These are phyloP conservation scores for Dothiorella sarmentorum DNA, from an alignment of 2,329 filamentous ascomycete genomes.

Conservation along the genomic window DNA sequence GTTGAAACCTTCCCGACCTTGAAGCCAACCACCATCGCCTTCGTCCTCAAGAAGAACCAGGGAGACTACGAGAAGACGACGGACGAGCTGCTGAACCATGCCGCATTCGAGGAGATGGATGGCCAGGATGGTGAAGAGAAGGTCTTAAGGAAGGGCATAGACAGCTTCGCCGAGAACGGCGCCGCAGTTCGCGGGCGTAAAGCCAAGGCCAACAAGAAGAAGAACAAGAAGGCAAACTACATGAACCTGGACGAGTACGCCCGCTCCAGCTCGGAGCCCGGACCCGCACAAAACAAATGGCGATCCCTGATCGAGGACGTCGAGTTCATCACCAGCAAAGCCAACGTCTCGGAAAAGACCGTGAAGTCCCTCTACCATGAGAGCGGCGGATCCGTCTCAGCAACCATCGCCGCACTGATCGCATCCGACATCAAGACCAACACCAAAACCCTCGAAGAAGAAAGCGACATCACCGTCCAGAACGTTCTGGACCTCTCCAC, in stretches of 20 bases:
- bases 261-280: conserved; percentile 22
- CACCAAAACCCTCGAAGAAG: conserved; percentile 21
- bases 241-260: conserved; percentile 29
- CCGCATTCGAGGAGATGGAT: conserved; percentile 68
- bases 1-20: conserved; percentile 69
- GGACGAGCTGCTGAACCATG: conserved; percentile 75
- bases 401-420: conserved; percentile 55
- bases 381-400: conserved; percentile 53
- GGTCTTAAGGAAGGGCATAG: conserved; percentile 65
- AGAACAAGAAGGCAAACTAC: conserved; percentile 33
- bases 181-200: conserved; percentile 42
- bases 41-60: conserved; percentile 64
- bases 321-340: conserved; percentile 56
- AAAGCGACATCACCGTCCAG: conserved; percentile 43
- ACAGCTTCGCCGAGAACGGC: conserved; percentile 68
- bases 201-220: conserved; percentile 45
- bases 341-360: conserved; percentile 44
- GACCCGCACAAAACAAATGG: conserved; percentile 53
- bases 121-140: conserved; percentile 45
- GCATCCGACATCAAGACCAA: conserved; percentile 41
- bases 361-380: conserved; percentile 59
- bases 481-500: conserved; percentile 53
- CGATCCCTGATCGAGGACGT: conserved; percentile 55
- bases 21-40: conserved; percentile 61
- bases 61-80: conserved; percentile 68